These are phyloP conservation scores for Trichoderma orchidacearum DNA, from an alignment of 495 filamentous ascomycete genomes.

Conservation along the genomic window DNA sequence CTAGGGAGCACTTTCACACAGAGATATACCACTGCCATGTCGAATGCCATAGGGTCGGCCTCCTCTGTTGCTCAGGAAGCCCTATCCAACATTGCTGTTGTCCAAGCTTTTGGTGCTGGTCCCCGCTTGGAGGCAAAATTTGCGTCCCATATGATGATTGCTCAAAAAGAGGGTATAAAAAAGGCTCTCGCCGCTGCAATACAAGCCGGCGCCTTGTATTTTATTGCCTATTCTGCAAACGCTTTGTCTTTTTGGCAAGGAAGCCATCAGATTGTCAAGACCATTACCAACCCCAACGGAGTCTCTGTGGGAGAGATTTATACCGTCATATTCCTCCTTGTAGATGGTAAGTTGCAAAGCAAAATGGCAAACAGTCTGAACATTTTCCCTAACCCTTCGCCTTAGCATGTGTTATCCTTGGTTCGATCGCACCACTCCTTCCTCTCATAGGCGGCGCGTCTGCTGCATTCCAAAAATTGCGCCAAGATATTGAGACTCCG, in stretches of 20 bases:
- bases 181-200: constrained; percentile 45
- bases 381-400: neutral
- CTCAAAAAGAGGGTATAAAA: constrained; percentile 38
- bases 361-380: neutral
- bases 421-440: constrained; percentile 48
- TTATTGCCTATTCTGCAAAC: constrained; percentile 50
- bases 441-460: constrained; percentile 45
- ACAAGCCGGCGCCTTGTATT: constrained; percentile 53
- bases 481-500: constrained; percentile 30
- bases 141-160: constrained; percentile 26
- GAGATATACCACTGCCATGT: constrained; percentile 40
- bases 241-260: constrained; percentile 58
- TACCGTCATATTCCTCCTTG: constrained; percentile 51
- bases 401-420: constrained; percentile 45
- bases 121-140: constrained; percentile 38
- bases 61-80: constrained; percentile 31
- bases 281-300: constrained; percentile 25
- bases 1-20: constrained; percentile 46
- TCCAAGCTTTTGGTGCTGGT: constrained; percentile 35
- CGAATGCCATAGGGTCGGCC: constrained; percentile 27
- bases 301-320: constrained; percentile 42
- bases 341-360: constrained; percentile 36
- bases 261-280: constrained; percentile 34
- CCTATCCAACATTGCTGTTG: constrained; percentile 29
- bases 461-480: constrained; percentile 36